These are phyloP conservation scores for Plantago major DNA, from an alignment of 257 asterid species.

Conservation along the genomic window DNA sequence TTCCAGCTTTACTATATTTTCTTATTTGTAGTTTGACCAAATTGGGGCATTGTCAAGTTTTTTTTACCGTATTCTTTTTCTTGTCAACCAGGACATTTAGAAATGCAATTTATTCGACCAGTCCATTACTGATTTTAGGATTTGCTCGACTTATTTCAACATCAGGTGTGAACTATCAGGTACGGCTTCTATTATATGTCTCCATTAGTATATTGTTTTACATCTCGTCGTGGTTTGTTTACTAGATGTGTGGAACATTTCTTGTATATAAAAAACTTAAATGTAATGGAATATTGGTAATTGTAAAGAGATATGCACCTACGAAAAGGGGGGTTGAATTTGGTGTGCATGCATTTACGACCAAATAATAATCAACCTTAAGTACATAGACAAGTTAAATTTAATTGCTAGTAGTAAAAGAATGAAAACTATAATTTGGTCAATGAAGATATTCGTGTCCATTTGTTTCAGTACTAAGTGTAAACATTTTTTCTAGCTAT, in stretches of 20 bases:
- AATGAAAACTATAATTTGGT: too few species aligned
- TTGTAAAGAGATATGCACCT: too few species aligned
- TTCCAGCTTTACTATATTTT: background rate
- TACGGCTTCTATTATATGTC: conserved; percentile 18
- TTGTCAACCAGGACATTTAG: conserved; percentile 50
- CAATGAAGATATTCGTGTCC: too few species aligned
- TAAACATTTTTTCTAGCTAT: background rate
- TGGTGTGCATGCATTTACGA: too few species aligned
- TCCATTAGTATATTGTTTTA: conserved; percentile 1
- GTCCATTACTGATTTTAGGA: conserved; percentile 83
- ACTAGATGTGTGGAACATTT: background rate
- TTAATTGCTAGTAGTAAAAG: too few species aligned
- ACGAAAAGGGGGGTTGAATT: too few species aligned
- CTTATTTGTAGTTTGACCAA: background rate
- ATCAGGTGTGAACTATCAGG: conserved; percentile 87
- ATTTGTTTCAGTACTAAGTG: background rate
- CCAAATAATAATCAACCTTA: too few species aligned
- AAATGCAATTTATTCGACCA: conserved; percentile 49
- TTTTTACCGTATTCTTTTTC: conserved; percentile 22
- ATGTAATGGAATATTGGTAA: too few species aligned
- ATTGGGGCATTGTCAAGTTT: conserved; percentile 12
- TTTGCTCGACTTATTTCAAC: conserved; percentile 75
- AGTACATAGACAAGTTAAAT: too few species aligned
- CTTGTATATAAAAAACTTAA: too few species aligned
- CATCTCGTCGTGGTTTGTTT: background rate